Evolutionary conservation across 768 basidiomycete genomes (phyloP).

Genomic region (Calocera cornea): DNA sequence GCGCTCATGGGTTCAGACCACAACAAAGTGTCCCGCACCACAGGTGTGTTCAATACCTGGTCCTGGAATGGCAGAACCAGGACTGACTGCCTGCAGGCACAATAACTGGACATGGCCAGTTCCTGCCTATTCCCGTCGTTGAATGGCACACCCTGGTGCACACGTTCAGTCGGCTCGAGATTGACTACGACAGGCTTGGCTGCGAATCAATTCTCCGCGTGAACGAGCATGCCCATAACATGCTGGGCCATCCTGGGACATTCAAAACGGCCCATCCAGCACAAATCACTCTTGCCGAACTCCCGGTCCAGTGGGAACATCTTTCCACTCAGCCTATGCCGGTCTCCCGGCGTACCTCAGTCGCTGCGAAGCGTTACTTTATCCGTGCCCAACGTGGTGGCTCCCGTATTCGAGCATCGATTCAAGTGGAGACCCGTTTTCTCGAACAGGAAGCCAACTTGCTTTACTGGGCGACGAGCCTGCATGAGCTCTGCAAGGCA

Average conservation of each 20-base stretch:
- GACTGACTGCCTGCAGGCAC: not conserved
- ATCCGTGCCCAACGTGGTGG: not conserved
- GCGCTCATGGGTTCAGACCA: not conserved
- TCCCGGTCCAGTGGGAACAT: not conserved
- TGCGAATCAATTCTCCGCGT: slow-evolving; percentile 19
- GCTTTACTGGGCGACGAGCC: not conserved
- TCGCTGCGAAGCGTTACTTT: not conserved
- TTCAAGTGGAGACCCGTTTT: not conserved
- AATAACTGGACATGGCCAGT: not conserved
- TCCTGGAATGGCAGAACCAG: no score
- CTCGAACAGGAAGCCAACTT: not conserved
- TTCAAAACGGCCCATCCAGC: not conserved
- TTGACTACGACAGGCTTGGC: not conserved
- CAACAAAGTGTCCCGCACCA: not conserved
- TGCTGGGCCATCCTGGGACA: slow-evolving; percentile 12
- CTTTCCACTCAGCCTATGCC: not conserved
- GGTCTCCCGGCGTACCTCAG: not conserved
- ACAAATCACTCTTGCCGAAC: not conserved
- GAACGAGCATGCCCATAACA: slow-evolving; percentile 20
- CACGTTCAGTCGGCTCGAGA: not conserved
- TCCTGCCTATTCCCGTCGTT: not conserved
- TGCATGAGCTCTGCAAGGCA: not conserved
- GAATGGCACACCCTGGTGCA: not conserved
- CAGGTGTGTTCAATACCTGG: not conserved
- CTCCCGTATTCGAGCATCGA: not conserved